Evolutionary conservation across 2,329 filamentous ascomycete genomes (phyloP), one percentile per base, ranked within the genome.

Genomic region (Pyrenophora teres): DNA sequence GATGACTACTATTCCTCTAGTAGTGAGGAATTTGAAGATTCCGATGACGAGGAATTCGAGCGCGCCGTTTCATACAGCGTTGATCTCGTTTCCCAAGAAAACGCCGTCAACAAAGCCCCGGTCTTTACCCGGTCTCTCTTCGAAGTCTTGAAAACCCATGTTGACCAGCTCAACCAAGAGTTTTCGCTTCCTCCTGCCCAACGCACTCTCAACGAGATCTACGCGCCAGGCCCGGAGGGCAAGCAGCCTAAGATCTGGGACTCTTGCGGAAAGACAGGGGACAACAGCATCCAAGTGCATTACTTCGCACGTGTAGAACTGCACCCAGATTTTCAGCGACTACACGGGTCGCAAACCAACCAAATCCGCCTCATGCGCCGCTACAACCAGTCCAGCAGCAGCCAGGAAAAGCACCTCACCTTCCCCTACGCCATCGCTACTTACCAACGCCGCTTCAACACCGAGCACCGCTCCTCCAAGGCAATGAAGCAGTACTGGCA

Each of bases 291-390:
- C 13, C 13, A 4, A 5, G 41, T 55, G 9, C 19, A 50, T 8
- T 54, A 50, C 31, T 35, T 52, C 13, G 39, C 51, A 9, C 46
- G 49, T 8, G 40, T 57, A n/a, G 54, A 55, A 32, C 33, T 53
- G 18, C 23, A 47, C 32, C 46, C 51, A n/a, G 35, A 31, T 6
- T 55, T 57, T 27, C 51, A 54, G 10, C 6, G 8, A 5, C 27
- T 3, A 6, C 54, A 40, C 25, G 37, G 41, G 6, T 31, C 45
- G 10, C n/a, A 36, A 4, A 46, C 36, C 0, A 21, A 32, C 13
- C 35, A 41, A 4, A 38, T 40, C 13, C 19, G 12, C 12, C 30
- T 18, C 9, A 32, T 52, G 5, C 32, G 38, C 21, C 10, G n/a
- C 7, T 42, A 50, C 31, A 54, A 54, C 23, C 16, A 27, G 10